Base-by-base conservation (phyloP, 768 basidiomycete species). In the Lentinula boryana region DNA sequence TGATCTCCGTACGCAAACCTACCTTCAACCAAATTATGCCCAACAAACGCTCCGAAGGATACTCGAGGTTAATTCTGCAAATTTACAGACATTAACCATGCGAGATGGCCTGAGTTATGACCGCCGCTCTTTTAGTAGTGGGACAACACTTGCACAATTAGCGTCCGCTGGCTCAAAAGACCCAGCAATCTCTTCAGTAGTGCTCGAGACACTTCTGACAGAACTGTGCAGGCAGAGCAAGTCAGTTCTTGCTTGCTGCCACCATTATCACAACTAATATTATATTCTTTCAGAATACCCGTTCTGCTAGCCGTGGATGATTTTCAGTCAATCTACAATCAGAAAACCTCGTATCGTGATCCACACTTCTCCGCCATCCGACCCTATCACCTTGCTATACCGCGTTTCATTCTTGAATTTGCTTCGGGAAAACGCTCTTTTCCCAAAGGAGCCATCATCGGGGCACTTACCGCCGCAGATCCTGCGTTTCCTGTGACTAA, bases 281-380 rank as follows among this genome's bases (percentile, higher is more conserved):
- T 33, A 5, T 40, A 18, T 41, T 54, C 54, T 21, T 57, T 2
- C 61, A 94, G 92, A 48, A 76, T 79, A 66, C 93, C 93, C 0
- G 88, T 96, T 2, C 69, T 97, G 5, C 74, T 95, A 33, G 94
- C 93, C 0, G 77, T 95, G 1, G 95, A 97, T 64, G 94, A 96
- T 66, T 85, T 92, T 70, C 95, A 96, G 70, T 80, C 91, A 0
- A 71, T 97, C 27, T 93, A 91, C 67, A 77, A 82, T 68, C 74
- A 77, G 50, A 75, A 73, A 48, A 84, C 88, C 0, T 68, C 74
- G 31, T 95, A 95, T 73, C 83, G 85, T 27, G 86, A 91, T 60
- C 89, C 89, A 12, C 84, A 86, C 46, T 92, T 86, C 72, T 75
- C 77, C 6, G 68, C 76, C 9, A 84, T 96, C 58, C 83, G 86